Evolutionary conservation across 306 rosid genomes (phyloP).

Genomic region (Rubus parviflorus): DNA sequence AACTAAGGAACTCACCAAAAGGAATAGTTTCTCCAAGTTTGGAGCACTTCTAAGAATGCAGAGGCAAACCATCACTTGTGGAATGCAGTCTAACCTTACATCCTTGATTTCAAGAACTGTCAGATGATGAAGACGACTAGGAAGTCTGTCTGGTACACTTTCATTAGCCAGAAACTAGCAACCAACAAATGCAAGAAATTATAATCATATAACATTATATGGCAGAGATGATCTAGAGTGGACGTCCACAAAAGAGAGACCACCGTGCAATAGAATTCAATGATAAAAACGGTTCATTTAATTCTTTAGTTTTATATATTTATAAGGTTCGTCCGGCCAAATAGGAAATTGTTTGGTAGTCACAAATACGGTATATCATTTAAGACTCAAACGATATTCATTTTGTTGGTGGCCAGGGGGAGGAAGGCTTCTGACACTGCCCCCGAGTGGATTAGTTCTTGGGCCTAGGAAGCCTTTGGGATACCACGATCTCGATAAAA

Average conservation of each 20-base stretch:
- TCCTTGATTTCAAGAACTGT: constrained; percentile 20
- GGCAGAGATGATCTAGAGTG: not conserved
- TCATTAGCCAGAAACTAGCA: constrained; percentile 18
- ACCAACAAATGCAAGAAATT: constrained; percentile 11
- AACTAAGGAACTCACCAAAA: constrained; percentile 27
- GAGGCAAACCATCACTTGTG: constrained; percentile 8
- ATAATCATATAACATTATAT: not conserved
- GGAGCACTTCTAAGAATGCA: constrained; percentile 32
- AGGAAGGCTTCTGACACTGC: no score
- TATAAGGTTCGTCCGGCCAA: no score
- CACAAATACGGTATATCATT: no score
- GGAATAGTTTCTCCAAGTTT: constrained; percentile 28
- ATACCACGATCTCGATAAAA: no score
- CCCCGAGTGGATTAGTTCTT: no score
- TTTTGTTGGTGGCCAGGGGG: no score
- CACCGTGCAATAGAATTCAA: not conserved
- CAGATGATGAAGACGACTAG: constrained; percentile 21
- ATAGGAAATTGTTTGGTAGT: no score
- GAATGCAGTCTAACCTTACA: not conserved
- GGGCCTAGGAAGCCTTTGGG: no score
- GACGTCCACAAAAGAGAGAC: no score
- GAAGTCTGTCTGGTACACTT: constrained; percentile 22
- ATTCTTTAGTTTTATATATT: no score
- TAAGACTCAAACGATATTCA: not conserved
- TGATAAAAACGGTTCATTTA: not conserved